These are phyloP conservation scores for Cenchrus fungigraminus DNA, from an alignment of 176 grass and related monocot species.

Conservation along the genomic window DNA sequence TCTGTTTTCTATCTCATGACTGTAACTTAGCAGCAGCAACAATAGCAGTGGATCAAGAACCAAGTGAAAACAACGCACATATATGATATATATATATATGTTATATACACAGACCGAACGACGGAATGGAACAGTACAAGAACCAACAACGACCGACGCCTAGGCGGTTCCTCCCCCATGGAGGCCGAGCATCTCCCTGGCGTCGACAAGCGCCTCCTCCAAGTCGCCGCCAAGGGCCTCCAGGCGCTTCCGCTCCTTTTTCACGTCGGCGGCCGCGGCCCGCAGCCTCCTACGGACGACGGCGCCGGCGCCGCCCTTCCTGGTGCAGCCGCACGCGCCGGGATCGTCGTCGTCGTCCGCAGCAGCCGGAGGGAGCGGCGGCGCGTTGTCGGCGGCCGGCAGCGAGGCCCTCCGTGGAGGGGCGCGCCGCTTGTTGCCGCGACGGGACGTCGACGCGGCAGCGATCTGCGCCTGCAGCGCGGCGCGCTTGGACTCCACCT, in stretches of 20 bases:
- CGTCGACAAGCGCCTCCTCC: conserved; percentile 2
- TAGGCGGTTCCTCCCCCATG: background rate
- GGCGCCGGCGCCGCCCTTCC: background rate
- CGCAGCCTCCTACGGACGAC: conserved; percentile 1
- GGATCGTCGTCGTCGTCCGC: background rate
- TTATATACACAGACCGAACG: too few relatives aligned
- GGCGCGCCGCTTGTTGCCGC: too few relatives aligned
- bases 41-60: too few relatives aligned
- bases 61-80: too few relatives aligned
- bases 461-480: background rate
- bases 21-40: too few relatives aligned
- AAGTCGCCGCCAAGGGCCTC: background rate
- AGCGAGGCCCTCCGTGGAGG: background rate
- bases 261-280: background rate
- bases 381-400: too few relatives aligned
- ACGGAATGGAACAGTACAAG: too few relatives aligned
- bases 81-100: too few relatives aligned
- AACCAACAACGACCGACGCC: background rate
- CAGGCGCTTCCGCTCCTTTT: background rate
- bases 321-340: background rate
- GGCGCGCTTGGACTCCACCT: background rate
- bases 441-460: too few relatives aligned
- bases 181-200: conserved; percentile 2
- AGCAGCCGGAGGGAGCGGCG: too few relatives aligned
- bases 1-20: too few relatives aligned